phyloP scores from a whole-genome alignment of 2,329 filamentous ascomycete species.

The Trichoderma simmonsii region DNA sequence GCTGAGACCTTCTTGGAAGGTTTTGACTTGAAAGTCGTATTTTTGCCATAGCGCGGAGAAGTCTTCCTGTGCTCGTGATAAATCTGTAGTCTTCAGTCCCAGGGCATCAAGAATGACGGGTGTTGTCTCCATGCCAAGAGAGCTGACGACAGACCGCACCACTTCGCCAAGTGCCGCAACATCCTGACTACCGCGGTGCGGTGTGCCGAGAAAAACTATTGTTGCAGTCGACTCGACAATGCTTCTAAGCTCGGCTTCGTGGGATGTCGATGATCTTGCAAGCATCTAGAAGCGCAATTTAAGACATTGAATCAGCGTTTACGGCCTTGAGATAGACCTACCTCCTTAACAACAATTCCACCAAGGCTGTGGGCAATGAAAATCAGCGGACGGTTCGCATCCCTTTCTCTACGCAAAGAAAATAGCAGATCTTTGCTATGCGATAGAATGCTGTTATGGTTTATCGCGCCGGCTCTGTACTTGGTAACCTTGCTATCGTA shows the following conservation, averaged over 20 bases:
- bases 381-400: neutral
- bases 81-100: neutral
- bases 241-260: rapidly evolving
- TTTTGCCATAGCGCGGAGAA: neutral
- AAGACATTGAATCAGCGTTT: neutral
- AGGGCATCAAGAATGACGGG: neutral
- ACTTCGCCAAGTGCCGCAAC: neutral
- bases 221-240: neutral
- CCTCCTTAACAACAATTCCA: neutral
- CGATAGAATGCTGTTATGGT: neutral
- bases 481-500: neutral
- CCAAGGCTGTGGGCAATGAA: neutral
- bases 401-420: neutral
- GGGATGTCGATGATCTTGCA: neutral
- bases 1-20: neutral
- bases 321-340: neutral
- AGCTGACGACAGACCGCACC: neutral
- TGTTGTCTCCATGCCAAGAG: neutral
- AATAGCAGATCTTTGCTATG: neutral
- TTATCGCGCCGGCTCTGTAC: neutral
- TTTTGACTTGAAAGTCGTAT: neutral
- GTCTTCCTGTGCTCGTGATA: neutral
- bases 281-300: neutral
- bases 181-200: neutral
- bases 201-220: neutral